Evolutionary conservation across 2,329 filamentous ascomycete species (phyloP), one percentile per base, ranked within the genome.

Genomic region (Didymella segeticola): DNA sequence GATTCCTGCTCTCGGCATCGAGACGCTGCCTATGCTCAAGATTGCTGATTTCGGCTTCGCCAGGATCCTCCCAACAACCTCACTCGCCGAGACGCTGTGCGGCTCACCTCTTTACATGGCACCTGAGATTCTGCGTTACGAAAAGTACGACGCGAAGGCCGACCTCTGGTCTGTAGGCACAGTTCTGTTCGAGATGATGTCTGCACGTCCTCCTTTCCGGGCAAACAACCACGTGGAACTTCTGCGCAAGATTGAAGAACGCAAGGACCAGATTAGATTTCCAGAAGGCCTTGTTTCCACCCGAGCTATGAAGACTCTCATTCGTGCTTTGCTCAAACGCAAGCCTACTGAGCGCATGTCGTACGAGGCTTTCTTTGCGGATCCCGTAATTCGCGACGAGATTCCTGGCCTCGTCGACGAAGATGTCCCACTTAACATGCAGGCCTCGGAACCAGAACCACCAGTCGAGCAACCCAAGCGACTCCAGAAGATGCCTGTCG

Each of bases 41-140:
- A 88, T 99, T 65, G 95, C 95, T 52, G 95, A 99, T 78, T 99
- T 99, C 71, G 95, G 95, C n/a, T 99, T 99, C 72, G 95, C 95
- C 50, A 87, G 95, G 50, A 91, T 96, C 49, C 79, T 99, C 42
- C 93, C 95, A 2, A 87, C 90, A 7, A 96, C 93, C 0, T 93
- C 93, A 5, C 83, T 99, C 59, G 95, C 95, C 10, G 95, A 99
- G 74, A 99, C 95, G 0, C 85, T 99, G 0, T 99, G 95, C 74
- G 95, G 95, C 15, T 98, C 95, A 11, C 95, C 95, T 9, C 80
- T 99, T 22, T 99, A 99, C 78, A 99, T 99, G 95, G 95, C 95
- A 0, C 95, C 95, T 4, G 95, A 99, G 78, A 99, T 99, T 60
- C 81, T 99, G 58, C 88, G 93, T 55, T 99, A 98, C 68, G 93